Evolutionary conservation across 768 basidiomycete species (phyloP).

Genomic region (Chalciporus pseudorubinellus): DNA sequence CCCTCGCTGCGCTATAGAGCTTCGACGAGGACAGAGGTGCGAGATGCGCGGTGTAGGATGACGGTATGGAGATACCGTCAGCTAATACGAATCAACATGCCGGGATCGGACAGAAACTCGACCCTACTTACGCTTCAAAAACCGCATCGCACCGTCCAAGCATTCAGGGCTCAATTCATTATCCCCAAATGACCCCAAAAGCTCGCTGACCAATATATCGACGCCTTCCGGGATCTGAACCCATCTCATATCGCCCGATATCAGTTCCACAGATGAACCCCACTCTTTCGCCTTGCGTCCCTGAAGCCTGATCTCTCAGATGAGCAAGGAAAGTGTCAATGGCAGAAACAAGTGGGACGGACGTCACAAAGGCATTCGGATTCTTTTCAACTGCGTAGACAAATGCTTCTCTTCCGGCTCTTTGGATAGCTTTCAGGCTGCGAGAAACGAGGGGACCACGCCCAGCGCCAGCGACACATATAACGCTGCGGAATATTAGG

Average conservation of each 20-base stretch:
- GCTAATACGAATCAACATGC: constrained; percentile 45
- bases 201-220: constrained; percentile 93
- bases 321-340: constrained; percentile 16
- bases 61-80: constrained; percentile 92
- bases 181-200: constrained; percentile 96
- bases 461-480: constrained; percentile 94
- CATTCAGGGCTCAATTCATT: constrained; percentile 99
- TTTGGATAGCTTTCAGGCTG: constrained; percentile 71
- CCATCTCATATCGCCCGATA: constrained; percentile 94
- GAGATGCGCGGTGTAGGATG: constrained; percentile 92
- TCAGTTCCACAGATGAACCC: constrained; percentile 71
- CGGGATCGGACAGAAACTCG: neutral
- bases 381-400: constrained; percentile 97
- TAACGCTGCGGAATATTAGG: constrained; percentile 48
- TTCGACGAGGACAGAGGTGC: constrained; percentile 95
- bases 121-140: constrained; percentile 69
- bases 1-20: constrained; percentile 78
- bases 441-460: constrained; percentile 90
- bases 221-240: constrained; percentile 81
- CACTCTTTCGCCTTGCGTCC: constrained; percentile 79
- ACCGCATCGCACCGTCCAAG: constrained; percentile 91
- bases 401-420: constrained; percentile 57
- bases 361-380: constrained; percentile 94
- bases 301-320: constrained; percentile 60
- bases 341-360: constrained; percentile 33